These are phyloP conservation scores for Urochloa ruziziensis DNA, from an alignment of 176 grass and related monocot species.

Conservation along the genomic window DNA sequence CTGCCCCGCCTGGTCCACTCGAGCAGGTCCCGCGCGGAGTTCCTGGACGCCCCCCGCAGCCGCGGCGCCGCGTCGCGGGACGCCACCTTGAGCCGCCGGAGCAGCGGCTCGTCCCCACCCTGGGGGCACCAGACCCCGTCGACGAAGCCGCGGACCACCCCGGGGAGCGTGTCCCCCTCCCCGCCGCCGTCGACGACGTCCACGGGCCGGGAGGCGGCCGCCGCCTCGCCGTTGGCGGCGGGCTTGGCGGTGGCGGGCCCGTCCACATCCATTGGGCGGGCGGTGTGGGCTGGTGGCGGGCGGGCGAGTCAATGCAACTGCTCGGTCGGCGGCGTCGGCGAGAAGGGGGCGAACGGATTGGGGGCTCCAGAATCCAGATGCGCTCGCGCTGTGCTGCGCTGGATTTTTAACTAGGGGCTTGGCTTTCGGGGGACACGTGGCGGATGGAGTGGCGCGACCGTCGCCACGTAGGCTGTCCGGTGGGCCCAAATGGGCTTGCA, in stretches of 20 bases:
- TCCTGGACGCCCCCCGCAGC: conserved; percentile 61
- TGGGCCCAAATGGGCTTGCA: too few relatives aligned
- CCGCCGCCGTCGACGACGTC: background rate
- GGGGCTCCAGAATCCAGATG: background rate
- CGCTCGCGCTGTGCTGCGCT: background rate
- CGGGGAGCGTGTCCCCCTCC: conserved; percentile 42
- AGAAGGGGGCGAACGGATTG: background rate
- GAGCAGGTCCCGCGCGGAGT: conserved; percentile 61
- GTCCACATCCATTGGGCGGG: background rate
- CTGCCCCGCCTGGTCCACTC: conserved; percentile 73
- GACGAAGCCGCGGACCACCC: conserved; percentile 66
- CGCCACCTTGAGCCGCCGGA: conserved; percentile 48
- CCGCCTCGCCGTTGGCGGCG: conserved; percentile 22
- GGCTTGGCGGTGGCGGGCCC: conserved; percentile 7
- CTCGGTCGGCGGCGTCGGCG: background rate
- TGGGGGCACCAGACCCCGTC: conserved; percentile 29
- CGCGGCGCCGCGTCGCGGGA: conserved; percentile 48
- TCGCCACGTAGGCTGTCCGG: background rate
- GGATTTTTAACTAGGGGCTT: background rate
- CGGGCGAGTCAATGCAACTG: background rate
- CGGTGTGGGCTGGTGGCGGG: too few relatives aligned
- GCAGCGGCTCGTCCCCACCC: conserved; percentile 39
- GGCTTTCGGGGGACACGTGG: conserved; percentile 18
- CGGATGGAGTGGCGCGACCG: background rate
- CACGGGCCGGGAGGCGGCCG: conserved; percentile 11